Conservation (phyloP, 2,329 filamentous ascomycete species). For the Phialophora macrospora region DNA sequence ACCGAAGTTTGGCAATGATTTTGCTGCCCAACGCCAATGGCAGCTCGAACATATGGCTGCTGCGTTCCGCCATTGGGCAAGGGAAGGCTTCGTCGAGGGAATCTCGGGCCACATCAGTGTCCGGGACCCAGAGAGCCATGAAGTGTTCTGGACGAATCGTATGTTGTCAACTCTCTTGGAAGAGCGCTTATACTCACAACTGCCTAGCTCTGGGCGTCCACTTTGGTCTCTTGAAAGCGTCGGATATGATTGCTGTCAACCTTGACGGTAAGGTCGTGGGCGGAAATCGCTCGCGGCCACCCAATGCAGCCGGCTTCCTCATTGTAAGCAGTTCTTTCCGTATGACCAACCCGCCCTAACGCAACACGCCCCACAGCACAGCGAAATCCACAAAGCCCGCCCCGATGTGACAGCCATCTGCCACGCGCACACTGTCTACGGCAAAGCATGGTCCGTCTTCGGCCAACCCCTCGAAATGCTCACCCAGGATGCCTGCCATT, state of each 20-base stretch:
- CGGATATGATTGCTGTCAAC: conserved; percentile 70
- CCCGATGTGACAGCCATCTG: conserved; percentile 69
- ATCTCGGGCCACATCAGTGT: conserved; percentile 72
- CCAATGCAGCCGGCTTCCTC: conserved; percentile 70
- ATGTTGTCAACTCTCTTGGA: neutral
- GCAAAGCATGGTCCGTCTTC: conserved; percentile 71
- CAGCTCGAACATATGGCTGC: conserved; percentile 69
- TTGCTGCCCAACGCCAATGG: conserved; percentile 65
- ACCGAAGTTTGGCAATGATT: conserved; percentile 57
- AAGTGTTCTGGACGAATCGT: conserved; percentile 72
- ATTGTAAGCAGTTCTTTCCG: conserved; percentile 51
- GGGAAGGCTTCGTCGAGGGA: conserved; percentile 70
- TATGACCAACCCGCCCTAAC: neutral
- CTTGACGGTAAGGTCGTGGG: conserved; percentile 67
- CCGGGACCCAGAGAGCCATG: conserved; percentile 65
- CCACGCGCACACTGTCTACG: conserved; percentile 69
- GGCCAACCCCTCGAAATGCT: conserved; percentile 71
- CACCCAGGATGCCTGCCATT: conserved; percentile 50
- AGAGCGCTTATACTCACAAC: neutral
- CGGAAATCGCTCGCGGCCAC: conserved; percentile 63
- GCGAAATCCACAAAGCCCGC: conserved; percentile 68
- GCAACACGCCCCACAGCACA: conserved; percentile 51
- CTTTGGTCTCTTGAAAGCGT: conserved; percentile 67
- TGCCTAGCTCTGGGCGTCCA: conserved; percentile 60
- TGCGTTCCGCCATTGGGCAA: conserved; percentile 70